Base-by-base conservation (phyloP, 108 stramenopile genomes). In the Cyclotella baltica region DNA sequence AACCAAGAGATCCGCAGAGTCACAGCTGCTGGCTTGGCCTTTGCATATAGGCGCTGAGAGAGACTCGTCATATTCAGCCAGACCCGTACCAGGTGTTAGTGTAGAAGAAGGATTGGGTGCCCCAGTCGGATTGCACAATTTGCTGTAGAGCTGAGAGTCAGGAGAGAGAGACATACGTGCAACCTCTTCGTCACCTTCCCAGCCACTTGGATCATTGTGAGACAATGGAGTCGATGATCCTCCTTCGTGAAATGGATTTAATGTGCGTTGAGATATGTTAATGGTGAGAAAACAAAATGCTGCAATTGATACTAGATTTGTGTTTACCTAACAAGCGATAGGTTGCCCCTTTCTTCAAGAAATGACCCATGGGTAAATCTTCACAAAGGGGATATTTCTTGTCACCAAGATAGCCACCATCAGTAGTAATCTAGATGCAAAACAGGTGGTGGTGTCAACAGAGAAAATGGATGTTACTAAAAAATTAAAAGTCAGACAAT, bases 381-480 rank as follows among this genome's bases (percentile, higher is more conserved):
- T 43, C 56, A 61, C 86, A 87, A 25, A 87, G 55, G 0, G 86
- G 86, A 50, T 80, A 84, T 35, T 72, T n/a, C n/a, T n/a, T 30
- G 35, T 86, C 85, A 13, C 83, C 85, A 15, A 86, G 47, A 28
- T 71, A 61, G 34, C 62, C 62, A 74, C 70, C 66, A 18, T 35
- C 62, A 38, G 31, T 63, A 30, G 59, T 70, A 70, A 33, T 56
- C 64, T 88, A n/a, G n/a, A n/a, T n/a, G n/a, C n/a, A n/a, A n/a
- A n/a, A n/a, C n/a, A n/a, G n/a, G n/a, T n/a, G n/a, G n/a, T n/a
- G n/a, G n/a, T n/a, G n/a, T n/a, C n/a, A n/a, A n/a, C n/a, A n/a
- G n/a, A n/a, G n/a, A n/a, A n/a, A n/a, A n/a, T n/a, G n/a, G n/a
- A n/a, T n/a, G n/a, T n/a, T n/a, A n/a, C n/a, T n/a, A n/a, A n/a